A percentile compares a stretch with the other conserved stretches of the same genome.
phyloP scores from a whole-genome alignment of 345 rosid genomes.

The Odontarrhena argentea region DNA sequence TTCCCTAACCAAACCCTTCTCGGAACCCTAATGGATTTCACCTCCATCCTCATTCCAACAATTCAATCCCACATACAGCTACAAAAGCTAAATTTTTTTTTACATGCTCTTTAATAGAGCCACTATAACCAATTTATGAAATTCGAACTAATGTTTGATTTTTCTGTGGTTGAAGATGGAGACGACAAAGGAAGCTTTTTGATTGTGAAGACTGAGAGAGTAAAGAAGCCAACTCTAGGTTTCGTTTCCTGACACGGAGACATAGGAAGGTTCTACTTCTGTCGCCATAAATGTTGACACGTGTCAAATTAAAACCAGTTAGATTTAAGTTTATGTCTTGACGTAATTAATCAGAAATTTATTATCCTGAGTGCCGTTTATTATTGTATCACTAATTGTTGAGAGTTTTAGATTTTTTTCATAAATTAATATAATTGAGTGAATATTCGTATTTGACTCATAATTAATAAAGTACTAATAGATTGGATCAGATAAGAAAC shows the following conservation, averaged over 20 bases:
- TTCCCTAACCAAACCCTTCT: conserved; percentile 4
- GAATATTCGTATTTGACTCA: no score
- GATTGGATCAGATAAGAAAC: no score
- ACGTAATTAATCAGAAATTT: not conserved
- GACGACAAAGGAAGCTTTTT: conserved; percentile 3
- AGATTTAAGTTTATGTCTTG: no score
- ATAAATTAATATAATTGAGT: no score
- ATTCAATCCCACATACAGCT: not conserved
- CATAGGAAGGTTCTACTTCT: not conserved
- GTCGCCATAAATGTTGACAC: conserved; percentile 4
- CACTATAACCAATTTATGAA: not conserved
- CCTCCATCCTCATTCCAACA: not conserved
- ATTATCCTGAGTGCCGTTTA: not conserved
- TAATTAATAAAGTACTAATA: no score
- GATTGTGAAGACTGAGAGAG: not conserved
- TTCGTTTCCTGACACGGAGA: not conserved
- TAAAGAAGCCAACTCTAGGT: not conserved
- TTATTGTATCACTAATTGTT: no score
- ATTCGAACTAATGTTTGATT: not conserved
- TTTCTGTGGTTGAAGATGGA: not conserved
- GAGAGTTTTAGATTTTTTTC: no score
- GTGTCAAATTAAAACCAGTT: not conserved
- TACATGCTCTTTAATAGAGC: not conserved
- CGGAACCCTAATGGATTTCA: conserved; percentile 11
- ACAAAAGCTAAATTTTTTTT: not conserved